Evolutionary conservation across 352 stramenopile species (phyloP), one percentile per base, ranked within the genome.

Genomic region (Phytophthora pisi): DNA sequence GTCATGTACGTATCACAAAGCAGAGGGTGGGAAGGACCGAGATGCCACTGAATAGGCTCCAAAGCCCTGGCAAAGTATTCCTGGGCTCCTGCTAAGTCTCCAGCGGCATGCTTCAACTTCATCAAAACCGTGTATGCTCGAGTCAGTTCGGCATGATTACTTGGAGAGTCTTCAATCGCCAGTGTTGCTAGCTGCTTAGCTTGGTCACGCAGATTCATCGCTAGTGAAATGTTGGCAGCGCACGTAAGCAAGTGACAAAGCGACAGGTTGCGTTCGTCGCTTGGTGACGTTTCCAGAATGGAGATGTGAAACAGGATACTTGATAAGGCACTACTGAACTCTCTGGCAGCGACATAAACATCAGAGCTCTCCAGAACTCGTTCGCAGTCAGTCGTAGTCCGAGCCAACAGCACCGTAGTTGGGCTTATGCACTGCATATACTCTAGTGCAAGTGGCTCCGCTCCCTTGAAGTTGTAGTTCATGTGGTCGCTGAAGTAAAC

Each of bases 1-100:
- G 70, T 68, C 63, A 82, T 71, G 52, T 82, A 79, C 0, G 72
- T 79, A 20, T 83, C 74, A 16, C 77, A 74, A 9, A 90, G 24
- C 13, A 83, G 24, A 13, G 74, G 68, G 53, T 91, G 80, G 0
- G 43, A 26, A 0, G 26, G 24, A 4, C 82, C 82, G 11, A 93
- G 67, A 30, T 81, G 72, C 70, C 77, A 85, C n/a, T 73, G 66
- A 6, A 70, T 70, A 23, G 61, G 56, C 10, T 69, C 67, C 8
- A 86, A n/a, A 3, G 78, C 81, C 3, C 70, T 55, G 0, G 24
- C 3, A 52, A 84, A 90, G 13, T 70, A 57, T 20, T 54, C 30
- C 6, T 68, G 55, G 1, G 64, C 55, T 0, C 36, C 46, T 0
- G 61, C 16, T 4, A 88, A 31, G 11, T 85, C 60, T 1, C 61